Base-by-base conservation (phyloP, 1,284 basidiomycete species). In the Microbotryum scabiosae region DNA sequence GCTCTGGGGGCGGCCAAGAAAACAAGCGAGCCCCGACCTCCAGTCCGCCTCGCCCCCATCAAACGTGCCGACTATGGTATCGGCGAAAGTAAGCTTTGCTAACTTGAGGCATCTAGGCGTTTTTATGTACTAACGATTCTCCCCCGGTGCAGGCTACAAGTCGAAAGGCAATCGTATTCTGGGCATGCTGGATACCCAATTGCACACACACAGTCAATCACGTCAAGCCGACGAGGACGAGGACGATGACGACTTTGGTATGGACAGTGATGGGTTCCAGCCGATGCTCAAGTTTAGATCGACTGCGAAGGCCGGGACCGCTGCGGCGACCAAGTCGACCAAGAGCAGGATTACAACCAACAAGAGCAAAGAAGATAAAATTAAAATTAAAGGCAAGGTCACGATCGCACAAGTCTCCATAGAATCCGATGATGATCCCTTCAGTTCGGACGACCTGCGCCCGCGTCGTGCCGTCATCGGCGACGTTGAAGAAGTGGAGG, bases 61-160 rank as follows among this genome's bases (percentile, higher is more conserved):
- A 32, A 52, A n/a, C n/a, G 25, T 14, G 25, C 52, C 21, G 66
- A 68, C 50, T 66, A 51, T 52, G 66, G 66, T 4, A 55, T 68
- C 57, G 66, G 66, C 0, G 51, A 56, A 32, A 64, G 66, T 66
- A 7, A 20, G 56, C 25, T 18, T 30, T 32, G 3, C 16, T 41
- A 41, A 12, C 14, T 3, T 41, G 16, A 12, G 36, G 16, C 45
- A 5, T 25, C 48, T 7, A 7, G 9, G 6, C n/a, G 1, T n/a
- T 6, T 10, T 21, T 16, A 41, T 41, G 36, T 3, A 12, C 14
- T 41, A 4, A 18, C 14, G 14, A 12, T 41, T 2, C 14, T 59
- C 16, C 32, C 36, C 20, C 43, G 21, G 23, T 49, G n/a, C 8
- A 16, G 26, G 47, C 16, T 43, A 16, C 20, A 51, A 51, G 21